Base-by-base conservation (phyloP, 805 yeast genomes). In the Sugiyamaella marilandica region DNA sequence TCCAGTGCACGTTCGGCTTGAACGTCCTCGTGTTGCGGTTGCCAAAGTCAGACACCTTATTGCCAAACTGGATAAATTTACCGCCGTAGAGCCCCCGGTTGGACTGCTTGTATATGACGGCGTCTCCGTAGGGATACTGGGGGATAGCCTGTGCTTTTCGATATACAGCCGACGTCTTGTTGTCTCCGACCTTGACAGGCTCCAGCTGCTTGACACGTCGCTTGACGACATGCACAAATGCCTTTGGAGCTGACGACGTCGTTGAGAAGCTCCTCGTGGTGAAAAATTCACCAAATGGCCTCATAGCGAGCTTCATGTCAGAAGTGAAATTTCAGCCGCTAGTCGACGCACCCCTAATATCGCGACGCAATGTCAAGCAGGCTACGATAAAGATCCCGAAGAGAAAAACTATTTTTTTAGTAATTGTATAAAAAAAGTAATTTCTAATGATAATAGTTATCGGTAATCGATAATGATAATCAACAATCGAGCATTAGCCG, bases 61-160 rank as follows among this genome's bases (percentile, higher is more conserved):
- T 81, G 60, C 96, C 95, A 57, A 82, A 78, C 58, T 81, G 82
- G 48, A 87, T 79, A 64, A 84, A 85, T 52, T 86, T 80, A 13
- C 97, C 99, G 21, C 98, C 99, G 67, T 80, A 92, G 41, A 94
- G 76, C 4, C 98, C 99, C 49, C 84, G 73, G 67, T 92, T 88
- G 60, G 91, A 83, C 70, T 90, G 85, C 66, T 90, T 90, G 74
- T 82, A 92, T 56, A 81, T 77, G 50, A 74, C 71, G 2, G 97
- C 78, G 54, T 86, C 90, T 26, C 92, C 92, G 69, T 84, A 92
- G 49, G 87, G 84, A 65, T 86, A 86, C 9, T 75, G 82, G 10
- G 94, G 94, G 59, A 74, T 74, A 45, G 73, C 58, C 26, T 63
- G 59, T 29, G 66, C 69, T 53, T 70, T 66, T 18, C 56, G 47